Conservation (phyloP, 805 yeast species). For the Metschnikowia henanensis region DNA sequence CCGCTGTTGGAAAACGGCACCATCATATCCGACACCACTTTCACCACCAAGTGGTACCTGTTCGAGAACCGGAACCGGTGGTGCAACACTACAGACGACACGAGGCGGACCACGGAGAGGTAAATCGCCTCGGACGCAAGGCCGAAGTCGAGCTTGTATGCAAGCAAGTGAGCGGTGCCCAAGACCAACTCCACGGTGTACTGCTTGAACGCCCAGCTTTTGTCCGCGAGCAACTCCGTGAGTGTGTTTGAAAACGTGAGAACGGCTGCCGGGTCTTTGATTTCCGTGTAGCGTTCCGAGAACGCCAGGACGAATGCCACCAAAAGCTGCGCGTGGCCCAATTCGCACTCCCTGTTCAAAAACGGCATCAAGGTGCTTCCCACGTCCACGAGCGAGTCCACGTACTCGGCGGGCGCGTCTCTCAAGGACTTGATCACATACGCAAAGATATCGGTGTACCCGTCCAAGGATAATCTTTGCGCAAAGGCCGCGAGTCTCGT, state of each 20-base stretch:
- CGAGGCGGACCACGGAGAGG: slow-evolving; percentile 41
- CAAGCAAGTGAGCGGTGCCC: slow-evolving; percentile 30
- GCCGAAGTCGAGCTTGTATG: slow-evolving; percentile 2
- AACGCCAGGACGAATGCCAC: slow-evolving; percentile 28
- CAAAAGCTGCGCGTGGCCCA: slow-evolving; percentile 20
- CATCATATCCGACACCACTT: slow-evolving; percentile 51
- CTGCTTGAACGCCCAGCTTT: slow-evolving; percentile 62
- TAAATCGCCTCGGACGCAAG: slow-evolving; percentile 24
- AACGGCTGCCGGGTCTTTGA: slow-evolving; percentile 9
- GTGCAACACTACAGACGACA: slow-evolving; percentile 61
- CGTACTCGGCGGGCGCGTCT: slow-evolving; percentile 13
- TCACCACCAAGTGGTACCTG: slow-evolving; percentile 67
- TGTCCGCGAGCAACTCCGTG: slow-evolving; percentile 45
- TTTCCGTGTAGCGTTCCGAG: slow-evolving; percentile 11
- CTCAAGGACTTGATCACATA: slow-evolving; percentile 20
- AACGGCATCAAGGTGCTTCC: slow-evolving; percentile 19
- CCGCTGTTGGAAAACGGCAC: slow-evolving; percentile 34
- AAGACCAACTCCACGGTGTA: slow-evolving; percentile 60
- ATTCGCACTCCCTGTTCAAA: slow-evolving; percentile 13
- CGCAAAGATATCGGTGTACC: slow-evolving; percentile 15
- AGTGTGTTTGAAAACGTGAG: slow-evolving; percentile 24
- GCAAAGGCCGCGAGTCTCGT: slow-evolving; percentile 5
- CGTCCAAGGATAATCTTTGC: slow-evolving; percentile 1
- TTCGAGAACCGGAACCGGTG: slow-evolving; percentile 71
- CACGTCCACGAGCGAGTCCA: slow-evolving; percentile 21